A percentile compares a stretch with the other conserved stretches of the same genome.
These are phyloP conservation scores for Saccharomycopsis lassenensis DNA, from an alignment of 805 yeast species.

Conservation along the genomic window DNA sequence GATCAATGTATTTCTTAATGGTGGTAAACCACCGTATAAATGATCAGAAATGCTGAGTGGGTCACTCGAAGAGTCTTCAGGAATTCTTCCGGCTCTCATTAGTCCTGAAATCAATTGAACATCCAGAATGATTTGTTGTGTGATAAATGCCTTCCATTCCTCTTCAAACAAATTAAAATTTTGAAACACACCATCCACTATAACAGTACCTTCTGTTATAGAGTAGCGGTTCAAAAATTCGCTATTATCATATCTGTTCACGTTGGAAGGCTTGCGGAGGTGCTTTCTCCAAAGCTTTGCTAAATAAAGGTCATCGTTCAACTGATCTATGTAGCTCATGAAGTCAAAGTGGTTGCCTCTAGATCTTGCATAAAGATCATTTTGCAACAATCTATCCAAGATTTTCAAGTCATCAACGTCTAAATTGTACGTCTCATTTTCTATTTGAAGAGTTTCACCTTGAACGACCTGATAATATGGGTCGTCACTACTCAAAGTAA, in stretches of 20 bases:
- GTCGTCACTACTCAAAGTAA: conserved; percentile 23
- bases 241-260: conserved; percentile 17
- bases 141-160: conserved; percentile 43
- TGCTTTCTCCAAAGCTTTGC: conserved; percentile 8
- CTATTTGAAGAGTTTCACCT: conserved; percentile 15
- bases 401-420: conserved; percentile 18
- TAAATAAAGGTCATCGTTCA: conserved; percentile 2
- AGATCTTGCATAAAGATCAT: conserved; percentile 12
- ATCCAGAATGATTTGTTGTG: conserved; percentile 47
- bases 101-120: conserved; percentile 21
- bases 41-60: conserved; percentile 28
- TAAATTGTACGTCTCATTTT: conserved; percentile 17
- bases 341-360: conserved; percentile 1
- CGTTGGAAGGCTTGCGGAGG: conserved; percentile 11
- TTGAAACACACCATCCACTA: conserved; percentile 64
- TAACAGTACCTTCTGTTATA: conserved; percentile 38
- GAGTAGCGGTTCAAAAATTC: conserved; percentile 29
- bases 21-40: conserved; percentile 33
- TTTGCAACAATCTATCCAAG: conserved; percentile 18
- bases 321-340: neutral
- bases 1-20: conserved; percentile 37
- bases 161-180: conserved; percentile 31
- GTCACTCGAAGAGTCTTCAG: conserved; percentile 22
- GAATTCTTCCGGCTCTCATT: conserved; percentile 22
- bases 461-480: conserved; percentile 16